These are phyloP conservation scores for Huntiella decipiens DNA, from an alignment of 2,329 filamentous ascomycete species.

Conservation along the genomic window DNA sequence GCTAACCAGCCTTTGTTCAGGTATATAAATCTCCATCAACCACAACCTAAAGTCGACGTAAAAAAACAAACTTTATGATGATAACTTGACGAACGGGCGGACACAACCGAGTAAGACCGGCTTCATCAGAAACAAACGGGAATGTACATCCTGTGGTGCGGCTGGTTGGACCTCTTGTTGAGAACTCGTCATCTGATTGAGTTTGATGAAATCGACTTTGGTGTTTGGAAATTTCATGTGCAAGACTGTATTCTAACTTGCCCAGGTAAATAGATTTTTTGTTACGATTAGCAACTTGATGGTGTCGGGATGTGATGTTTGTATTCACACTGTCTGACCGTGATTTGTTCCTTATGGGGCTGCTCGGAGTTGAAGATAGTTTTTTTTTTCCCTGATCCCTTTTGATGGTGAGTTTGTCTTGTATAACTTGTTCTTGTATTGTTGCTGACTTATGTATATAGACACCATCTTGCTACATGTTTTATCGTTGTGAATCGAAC, in stretches of 20 bases:
- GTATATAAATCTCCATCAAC: slow-evolving; percentile 8
- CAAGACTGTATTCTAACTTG: slow-evolving; percentile 16
- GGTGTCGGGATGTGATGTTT: slow-evolving; percentile 18
- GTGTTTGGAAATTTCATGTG: slow-evolving; percentile 14
- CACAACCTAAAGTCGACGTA: not conserved
- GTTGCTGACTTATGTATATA: too few species aligned
- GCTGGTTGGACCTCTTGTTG: slow-evolving; percentile 38
- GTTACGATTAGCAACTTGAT: too few species aligned
- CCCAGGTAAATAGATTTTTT: slow-evolving; percentile 19
- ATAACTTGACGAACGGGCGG: slow-evolving; percentile 52
- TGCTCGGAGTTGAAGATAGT: slow-evolving; percentile 32
- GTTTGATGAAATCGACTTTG: slow-evolving; percentile 17
- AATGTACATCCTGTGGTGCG: slow-evolving; percentile 43
- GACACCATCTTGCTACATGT: too few species aligned
- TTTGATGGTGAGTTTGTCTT: not conserved
- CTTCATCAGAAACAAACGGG: slow-evolving; percentile 32
- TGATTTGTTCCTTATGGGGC: slow-evolving; percentile 17
- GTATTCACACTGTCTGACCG: slow-evolving; percentile 44
- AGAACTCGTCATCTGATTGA: slow-evolving; percentile 45
- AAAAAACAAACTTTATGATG: slow-evolving; percentile 32
- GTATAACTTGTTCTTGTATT: too few species aligned
- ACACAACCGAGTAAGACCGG: slow-evolving; percentile 38
- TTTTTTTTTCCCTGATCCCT: slow-evolving; percentile 11
- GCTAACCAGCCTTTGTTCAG: slow-evolving; percentile 9
- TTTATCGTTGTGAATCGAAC: too few species aligned